Evolutionary conservation across 2,329 filamentous ascomycete species (phyloP).

Genomic region (Botrytis elliptica): DNA sequence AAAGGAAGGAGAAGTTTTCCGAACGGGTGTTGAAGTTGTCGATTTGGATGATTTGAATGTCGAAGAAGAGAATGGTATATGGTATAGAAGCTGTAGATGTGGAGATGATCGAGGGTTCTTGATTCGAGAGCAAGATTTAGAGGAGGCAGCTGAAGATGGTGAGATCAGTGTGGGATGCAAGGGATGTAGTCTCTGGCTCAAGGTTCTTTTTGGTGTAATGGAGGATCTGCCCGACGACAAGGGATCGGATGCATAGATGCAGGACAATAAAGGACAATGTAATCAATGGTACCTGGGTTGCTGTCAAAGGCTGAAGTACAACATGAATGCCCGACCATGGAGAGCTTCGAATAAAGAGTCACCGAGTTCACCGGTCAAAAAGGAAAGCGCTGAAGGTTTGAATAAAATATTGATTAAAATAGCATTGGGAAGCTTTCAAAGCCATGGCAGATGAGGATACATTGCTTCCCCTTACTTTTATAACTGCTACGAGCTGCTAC

Average conservation of each 20-base stretch:
- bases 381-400: neutral
- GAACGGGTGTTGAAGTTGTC: conserved; percentile 60
- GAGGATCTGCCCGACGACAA: conserved; percentile 35
- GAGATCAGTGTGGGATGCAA: conserved; percentile 63
- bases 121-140: conserved; percentile 58
- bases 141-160: conserved; percentile 56
- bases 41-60: conserved; percentile 64
- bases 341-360: neutral
- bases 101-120: conserved; percentile 61
- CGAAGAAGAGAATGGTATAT: conserved; percentile 48
- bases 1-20: conserved; percentile 42
- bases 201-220: conserved; percentile 61
- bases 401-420: neutral
- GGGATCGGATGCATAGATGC: conserved; percentile 16
- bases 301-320: conserved; percentile 14
- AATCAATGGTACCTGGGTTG: neutral
- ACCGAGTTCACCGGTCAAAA: neutral
- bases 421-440: neutral
- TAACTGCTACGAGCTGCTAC: neutral
- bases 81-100: conserved; percentile 61
- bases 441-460: neutral
- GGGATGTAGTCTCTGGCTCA: conserved; percentile 66
- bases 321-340: neutral
- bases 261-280: neutral
- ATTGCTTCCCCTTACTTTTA: neutral